Conservation (phyloP, 2,329 filamentous ascomycete genomes). For the Ophiostoma novo-ulmi region DNA sequence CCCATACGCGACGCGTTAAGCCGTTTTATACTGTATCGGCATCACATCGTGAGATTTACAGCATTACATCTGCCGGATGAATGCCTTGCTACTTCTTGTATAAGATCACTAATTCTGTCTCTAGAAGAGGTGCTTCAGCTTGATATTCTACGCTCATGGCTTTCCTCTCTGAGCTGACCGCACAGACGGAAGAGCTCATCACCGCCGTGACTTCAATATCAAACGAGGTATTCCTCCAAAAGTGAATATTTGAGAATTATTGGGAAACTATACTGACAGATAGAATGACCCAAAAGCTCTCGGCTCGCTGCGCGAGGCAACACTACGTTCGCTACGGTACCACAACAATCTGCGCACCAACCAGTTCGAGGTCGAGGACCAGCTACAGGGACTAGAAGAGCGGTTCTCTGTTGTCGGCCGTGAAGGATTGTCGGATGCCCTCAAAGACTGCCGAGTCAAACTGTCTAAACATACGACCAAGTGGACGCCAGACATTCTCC, state of each 20-base stretch:
- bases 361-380: conserved; percentile 64
- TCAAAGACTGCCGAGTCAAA: conserved; percentile 44
- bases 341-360: conserved; percentile 62
- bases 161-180: conserved; percentile 59
- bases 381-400: conserved; percentile 70
- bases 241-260: neutral
- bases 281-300: conserved; percentile 37
- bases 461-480: conserved; percentile 38
- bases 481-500: conserved; percentile 74
- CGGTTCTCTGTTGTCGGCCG: conserved; percentile 76
- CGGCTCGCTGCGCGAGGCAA: conserved; percentile 44
- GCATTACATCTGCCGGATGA: neutral
- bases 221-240: conserved; percentile 23
- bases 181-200: conserved; percentile 67
- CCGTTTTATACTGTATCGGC: conserved; percentile 12
- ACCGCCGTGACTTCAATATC: conserved; percentile 55
- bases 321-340: conserved; percentile 48
- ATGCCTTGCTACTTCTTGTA: neutral
- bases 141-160: conserved; percentile 54
- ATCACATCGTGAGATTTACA: neutral
- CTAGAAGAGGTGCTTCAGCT: neutral
- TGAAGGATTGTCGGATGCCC: conserved; percentile 69
- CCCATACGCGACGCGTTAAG: conserved; percentile 23
- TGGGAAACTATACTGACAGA: conserved; percentile 7
- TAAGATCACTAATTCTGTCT: neutral